phyloP scores from a whole-genome alignment of 2,329 filamentous ascomycete species.

The Talaromyces amestolkiae region DNA sequence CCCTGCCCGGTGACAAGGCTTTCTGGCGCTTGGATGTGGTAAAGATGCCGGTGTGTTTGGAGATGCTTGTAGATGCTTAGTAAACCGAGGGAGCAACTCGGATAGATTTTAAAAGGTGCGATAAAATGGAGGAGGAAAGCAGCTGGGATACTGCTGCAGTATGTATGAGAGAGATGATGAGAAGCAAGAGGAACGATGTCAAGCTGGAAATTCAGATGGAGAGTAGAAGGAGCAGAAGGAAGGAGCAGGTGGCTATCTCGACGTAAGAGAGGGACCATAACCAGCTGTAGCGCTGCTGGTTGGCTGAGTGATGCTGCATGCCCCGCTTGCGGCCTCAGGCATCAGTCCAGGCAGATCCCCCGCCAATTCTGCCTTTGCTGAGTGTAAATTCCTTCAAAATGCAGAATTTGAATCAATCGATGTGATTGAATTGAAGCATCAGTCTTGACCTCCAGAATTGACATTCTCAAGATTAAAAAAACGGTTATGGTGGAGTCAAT shows the following conservation, averaged over 20 bases:
- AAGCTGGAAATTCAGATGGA: neutral
- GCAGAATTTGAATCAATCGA: neutral
- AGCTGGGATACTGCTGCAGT: neutral
- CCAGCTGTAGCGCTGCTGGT: slow-evolving; percentile 6
- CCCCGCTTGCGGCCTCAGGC: slow-evolving; percentile 22
- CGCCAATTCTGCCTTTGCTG: neutral
- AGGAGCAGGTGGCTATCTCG: slow-evolving; percentile 8
- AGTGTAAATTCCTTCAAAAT: neutral
- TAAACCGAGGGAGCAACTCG: slow-evolving; percentile 9
- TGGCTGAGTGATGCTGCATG: neutral
- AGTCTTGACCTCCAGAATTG: neutral
- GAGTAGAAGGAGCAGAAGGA: neutral
- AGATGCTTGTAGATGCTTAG: slow-evolving; percentile 6
- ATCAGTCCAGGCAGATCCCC: slow-evolving; percentile 2
- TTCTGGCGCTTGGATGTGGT: slow-evolving; percentile 27
- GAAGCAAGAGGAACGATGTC: neutral
- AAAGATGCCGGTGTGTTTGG: slow-evolving; percentile 22
- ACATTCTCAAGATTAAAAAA: neutral
- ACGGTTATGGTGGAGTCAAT: neutral
- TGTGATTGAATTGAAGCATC: neutral
- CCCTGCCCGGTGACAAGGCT: slow-evolving; percentile 43
- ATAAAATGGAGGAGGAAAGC: neutral
- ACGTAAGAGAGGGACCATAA: slow-evolving; percentile 21
- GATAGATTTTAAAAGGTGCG: neutral
- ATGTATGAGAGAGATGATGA: neutral